Conservation (phyloP, 2,329 filamentous ascomycete species). For the Onygena corvina region DNA sequence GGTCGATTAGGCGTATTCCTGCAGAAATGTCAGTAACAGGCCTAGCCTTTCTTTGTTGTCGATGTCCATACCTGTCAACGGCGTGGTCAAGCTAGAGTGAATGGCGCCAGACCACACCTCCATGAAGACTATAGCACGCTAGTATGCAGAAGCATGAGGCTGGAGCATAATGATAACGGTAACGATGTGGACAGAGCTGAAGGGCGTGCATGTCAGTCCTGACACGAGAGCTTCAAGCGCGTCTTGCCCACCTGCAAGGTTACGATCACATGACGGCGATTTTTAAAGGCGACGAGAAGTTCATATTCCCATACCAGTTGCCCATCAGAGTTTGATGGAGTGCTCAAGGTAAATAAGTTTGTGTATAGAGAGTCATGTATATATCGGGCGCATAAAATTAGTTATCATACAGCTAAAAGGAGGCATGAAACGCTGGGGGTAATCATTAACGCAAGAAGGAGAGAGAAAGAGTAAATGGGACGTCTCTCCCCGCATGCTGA, state of each 20-base stretch:
- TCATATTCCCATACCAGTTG: no score
- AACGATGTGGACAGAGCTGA: not conserved
- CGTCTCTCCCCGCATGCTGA: not conserved
- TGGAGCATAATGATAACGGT: conserved; percentile 13
- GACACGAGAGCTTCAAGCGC: no score
- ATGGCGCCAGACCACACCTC: conserved; percentile 22
- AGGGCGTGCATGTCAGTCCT: not conserved
- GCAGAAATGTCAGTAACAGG: conserved; percentile 1
- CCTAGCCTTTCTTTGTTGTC: not conserved
- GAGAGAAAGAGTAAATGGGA: not conserved
- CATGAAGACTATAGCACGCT: conserved; percentile 12
- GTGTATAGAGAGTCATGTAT: no score
- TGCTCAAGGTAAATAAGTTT: not conserved
- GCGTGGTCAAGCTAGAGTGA: not conserved
- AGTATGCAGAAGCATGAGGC: conserved; percentile 6
- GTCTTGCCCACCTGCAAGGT: no score
- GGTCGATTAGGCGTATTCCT: conserved; percentile 23
- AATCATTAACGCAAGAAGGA: not conserved
- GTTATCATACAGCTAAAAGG: conserved; percentile 1
- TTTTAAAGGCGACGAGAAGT: no score
- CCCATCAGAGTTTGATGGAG: no score
- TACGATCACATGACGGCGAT: no score
- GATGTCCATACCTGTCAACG: not conserved
- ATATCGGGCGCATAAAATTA: no score
- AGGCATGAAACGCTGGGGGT: not conserved